Conservation (phyloP, 1,139 yeast genomes). For the Diutina rugosa region DNA sequence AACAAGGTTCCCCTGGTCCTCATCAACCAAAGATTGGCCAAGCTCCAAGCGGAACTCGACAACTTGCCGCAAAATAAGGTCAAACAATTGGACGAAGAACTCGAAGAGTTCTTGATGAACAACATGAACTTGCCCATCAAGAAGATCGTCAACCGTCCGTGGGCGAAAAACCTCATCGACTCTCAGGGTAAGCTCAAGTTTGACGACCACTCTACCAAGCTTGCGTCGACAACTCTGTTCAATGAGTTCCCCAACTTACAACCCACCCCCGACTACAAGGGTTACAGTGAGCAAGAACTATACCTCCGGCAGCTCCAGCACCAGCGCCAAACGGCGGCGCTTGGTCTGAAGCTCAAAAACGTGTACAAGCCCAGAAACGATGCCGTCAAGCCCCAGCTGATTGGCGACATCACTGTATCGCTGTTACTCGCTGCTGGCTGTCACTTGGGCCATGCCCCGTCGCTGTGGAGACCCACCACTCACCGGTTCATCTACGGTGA, state of each 20-base stretch:
- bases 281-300: slow-evolving; percentile 64
- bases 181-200: slow-evolving; percentile 1
- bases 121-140: slow-evolving; percentile 21
- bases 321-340: slow-evolving; percentile 29
- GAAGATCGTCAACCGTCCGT: slow-evolving; percentile 22
- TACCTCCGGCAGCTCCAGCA: slow-evolving; percentile 56
- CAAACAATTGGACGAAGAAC: slow-evolving; percentile 28
- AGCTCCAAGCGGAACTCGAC: slow-evolving; percentile 19
- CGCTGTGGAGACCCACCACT: slow-evolving; percentile 71
- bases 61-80: slow-evolving; percentile 20
- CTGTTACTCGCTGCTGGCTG: slow-evolving; percentile 84
- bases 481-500: slow-evolving; percentile 83
- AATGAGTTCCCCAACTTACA: slow-evolving; percentile 26
- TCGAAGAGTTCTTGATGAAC: slow-evolving; percentile 24
- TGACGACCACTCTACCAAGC: slow-evolving; percentile 1
- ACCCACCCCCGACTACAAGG: slow-evolving; percentile 31
- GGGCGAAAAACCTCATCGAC: slow-evolving; percentile 11
- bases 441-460: slow-evolving; percentile 81
- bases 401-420: slow-evolving; percentile 48
- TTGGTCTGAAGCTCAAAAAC: slow-evolving; percentile 56
- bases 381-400: slow-evolving; percentile 42
- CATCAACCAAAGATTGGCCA: slow-evolving; percentile 16
- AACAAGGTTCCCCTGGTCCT: slow-evolving; percentile 23
- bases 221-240: neutral
- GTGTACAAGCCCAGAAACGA: slow-evolving; percentile 65